Conservation (phyloP, 177 flowering plant species). For the Vitis hybrid region DNA sequence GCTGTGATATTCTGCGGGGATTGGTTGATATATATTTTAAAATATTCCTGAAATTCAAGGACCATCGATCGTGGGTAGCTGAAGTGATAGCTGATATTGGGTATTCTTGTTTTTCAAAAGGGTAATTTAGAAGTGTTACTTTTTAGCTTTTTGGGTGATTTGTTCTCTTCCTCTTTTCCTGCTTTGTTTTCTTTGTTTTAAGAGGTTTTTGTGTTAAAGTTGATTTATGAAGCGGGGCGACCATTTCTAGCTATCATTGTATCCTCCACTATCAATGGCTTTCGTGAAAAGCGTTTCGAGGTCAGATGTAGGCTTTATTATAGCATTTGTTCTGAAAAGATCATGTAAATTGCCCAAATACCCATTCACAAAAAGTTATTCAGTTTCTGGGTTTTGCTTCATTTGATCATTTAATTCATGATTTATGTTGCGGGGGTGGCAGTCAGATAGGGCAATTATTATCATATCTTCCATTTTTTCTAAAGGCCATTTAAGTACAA, state of each 20-base stretch:
- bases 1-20: not conserved
- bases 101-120: not conserved
- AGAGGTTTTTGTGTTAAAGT: not conserved
- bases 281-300: conserved; percentile 12
- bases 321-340: not conserved
- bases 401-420: not conserved
- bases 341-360: not conserved
- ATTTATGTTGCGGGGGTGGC: not conserved
- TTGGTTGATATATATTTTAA: not conserved
- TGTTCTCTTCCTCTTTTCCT: not conserved
- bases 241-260: not conserved
- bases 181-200: not conserved
- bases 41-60: not conserved
- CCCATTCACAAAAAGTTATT: not conserved
- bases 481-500: too few relatives aligned
- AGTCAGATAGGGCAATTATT: not conserved
- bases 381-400: not conserved
- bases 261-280: conserved; percentile 35
- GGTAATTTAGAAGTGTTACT: not conserved
- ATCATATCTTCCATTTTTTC: too few relatives aligned
- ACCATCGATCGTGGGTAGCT: conserved; percentile 21
- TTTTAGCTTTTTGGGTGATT: not conserved
- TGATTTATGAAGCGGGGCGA: not conserved
- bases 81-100: conserved; percentile 11
- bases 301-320: conserved; percentile 9